Evolutionary conservation across 257 asterid species (phyloP), one percentile per base, ranked within the genome.

Genomic region (Rubia yunnanensis): DNA sequence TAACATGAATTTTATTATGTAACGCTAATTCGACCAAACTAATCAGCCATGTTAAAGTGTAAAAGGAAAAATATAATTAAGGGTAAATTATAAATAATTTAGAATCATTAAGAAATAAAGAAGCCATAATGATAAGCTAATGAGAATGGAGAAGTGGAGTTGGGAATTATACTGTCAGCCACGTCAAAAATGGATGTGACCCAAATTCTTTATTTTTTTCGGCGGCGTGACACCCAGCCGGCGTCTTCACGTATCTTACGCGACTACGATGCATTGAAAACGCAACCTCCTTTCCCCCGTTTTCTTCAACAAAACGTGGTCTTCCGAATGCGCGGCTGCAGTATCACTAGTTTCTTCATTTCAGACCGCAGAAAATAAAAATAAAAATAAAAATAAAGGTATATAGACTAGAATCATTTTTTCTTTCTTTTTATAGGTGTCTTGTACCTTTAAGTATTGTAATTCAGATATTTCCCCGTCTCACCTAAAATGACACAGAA

Each of bases 211-310:
- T 60, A 67, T 72, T 70, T 71, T n/a, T 82, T 54, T 72, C 84
- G 82, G 82, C 88, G 78, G 71, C 75, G 81, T 74, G 80, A 80
- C 76, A 74, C 62, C 50, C 39, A 65, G 78, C 69, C 83, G 81
- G 79, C 82, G 85, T 58, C 72, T 74, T 71, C 63, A 73, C 73
- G 75, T 66, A 49, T 52, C 68, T 56, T 67, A 76, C 71, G 81
- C 75, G 64, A 75, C 76, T 73, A 60, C 79, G 66, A 68, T 35
- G 15, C 30, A 22, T 34, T 44, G 20, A 13, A 64, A 9, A 22
- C n/a, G 30, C 38, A 26, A 32, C 24, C 31, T 4, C 0, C 23
- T 3, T 27, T 48, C 3, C n/a, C 7, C 20, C 62, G 31, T 28
- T 56, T 28, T 14, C 32, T 56, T 15, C 22, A 44, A 44, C 5